Conservation (phyloP, 2,329 filamentous ascomycete species). For the Lecanicillium sp. region DNA sequence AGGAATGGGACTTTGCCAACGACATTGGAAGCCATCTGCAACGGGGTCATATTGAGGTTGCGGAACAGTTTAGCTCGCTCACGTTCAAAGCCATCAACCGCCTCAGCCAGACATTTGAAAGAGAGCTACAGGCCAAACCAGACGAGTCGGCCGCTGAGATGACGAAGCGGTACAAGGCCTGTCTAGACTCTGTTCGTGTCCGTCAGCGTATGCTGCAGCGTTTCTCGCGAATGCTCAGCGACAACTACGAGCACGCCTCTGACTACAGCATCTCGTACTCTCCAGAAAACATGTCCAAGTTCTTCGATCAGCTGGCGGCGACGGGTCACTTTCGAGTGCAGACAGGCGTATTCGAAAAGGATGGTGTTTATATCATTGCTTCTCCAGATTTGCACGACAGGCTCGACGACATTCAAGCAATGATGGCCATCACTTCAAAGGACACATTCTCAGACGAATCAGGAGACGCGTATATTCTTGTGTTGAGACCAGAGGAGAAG, state of each 20-base stretch:
- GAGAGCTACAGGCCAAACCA: slow-evolving; percentile 76
- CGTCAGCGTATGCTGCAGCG: slow-evolving; percentile 94
- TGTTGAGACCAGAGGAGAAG: slow-evolving; percentile 73
- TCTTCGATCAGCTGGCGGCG: slow-evolving; percentile 74
- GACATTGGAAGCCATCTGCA: slow-evolving; percentile 87
- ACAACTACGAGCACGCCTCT: slow-evolving; percentile 93
- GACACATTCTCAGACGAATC: slow-evolving; percentile 61
- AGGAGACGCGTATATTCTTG: slow-evolving; percentile 70
- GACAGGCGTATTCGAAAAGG: slow-evolving; percentile 61
- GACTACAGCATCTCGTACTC: slow-evolving; percentile 81
- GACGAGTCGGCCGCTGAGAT: slow-evolving; percentile 82
- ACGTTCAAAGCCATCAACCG: slow-evolving; percentile 89
- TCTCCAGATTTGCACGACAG: slow-evolving; percentile 72
- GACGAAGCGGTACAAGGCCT: slow-evolving; percentile 95
- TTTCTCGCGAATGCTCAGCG: slow-evolving; percentile 83
- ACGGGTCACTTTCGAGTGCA: slow-evolving; percentile 86
- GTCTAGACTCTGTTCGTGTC: slow-evolving; percentile 91
- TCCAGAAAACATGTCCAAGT: slow-evolving; percentile 61
- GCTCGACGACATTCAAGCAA: slow-evolving; percentile 74
- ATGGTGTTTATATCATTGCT: slow-evolving; percentile 76
- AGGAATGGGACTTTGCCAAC: slow-evolving; percentile 97
- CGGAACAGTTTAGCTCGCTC: slow-evolving; percentile 91
- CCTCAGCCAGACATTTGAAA: slow-evolving; percentile 85
- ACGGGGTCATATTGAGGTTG: slow-evolving; percentile 90
- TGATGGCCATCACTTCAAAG: slow-evolving; percentile 65